Percentiles rank a stretch among this genome's conserved stretches.
Evolutionary conservation across 1,284 basidiomycete species (phyloP).

Genomic region (Cryptococcus maquisensis): DNA sequence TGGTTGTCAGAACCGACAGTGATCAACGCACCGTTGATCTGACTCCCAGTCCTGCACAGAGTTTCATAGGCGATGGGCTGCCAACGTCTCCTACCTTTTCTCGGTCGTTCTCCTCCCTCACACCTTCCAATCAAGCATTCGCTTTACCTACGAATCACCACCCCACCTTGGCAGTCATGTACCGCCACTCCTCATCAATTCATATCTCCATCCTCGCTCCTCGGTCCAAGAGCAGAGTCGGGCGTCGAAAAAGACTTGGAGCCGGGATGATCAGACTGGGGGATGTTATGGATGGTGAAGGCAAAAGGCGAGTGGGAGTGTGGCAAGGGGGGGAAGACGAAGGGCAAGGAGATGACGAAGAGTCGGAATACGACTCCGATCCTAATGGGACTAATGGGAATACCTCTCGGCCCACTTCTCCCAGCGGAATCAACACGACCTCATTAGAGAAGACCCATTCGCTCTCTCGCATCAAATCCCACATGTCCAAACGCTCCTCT

Average conservation of each 20-base stretch:
- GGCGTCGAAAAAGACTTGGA: slow-evolving; percentile 41
- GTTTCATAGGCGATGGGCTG: neutral
- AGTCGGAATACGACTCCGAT: neutral
- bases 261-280: slow-evolving; percentile 32
- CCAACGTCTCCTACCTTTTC: neutral
- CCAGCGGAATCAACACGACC: neutral
- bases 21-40: neutral
- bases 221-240: slow-evolving; percentile 16
- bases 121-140: neutral
- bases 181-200: slow-evolving; percentile 43
- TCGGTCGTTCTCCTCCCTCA: neutral
- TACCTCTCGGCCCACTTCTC: neutral
- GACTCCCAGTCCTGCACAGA: no score
- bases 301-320: slow-evolving; percentile 14
- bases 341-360: neutral
- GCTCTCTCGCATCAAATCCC: neutral
- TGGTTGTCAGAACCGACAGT: neutral
- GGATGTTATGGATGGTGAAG: slow-evolving; percentile 33
- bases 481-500: slow-evolving; percentile 3
- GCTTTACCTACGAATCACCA: neutral
- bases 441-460: neutral
- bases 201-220: slow-evolving; percentile 37
- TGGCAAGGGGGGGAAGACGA: slow-evolving; percentile 18
- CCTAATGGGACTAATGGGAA: neutral
- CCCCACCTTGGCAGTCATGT: slow-evolving; percentile 36